Evolutionary conservation across 2,329 filamentous ascomycete species (phyloP).

Genomic region (Ophiostoma himal-ulmi): DNA sequence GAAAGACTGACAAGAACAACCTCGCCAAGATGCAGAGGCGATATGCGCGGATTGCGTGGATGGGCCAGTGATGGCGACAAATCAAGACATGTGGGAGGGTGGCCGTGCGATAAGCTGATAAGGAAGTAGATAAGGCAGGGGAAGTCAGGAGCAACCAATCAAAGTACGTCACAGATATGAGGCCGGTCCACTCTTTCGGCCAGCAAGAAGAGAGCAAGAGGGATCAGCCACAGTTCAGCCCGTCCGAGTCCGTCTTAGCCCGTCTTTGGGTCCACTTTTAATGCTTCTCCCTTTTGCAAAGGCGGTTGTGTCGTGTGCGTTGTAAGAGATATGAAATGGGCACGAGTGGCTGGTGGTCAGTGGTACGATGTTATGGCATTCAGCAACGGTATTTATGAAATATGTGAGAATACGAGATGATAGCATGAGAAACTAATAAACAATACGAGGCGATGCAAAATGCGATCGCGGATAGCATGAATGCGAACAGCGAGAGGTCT

Average conservation of each 20-base stretch:
- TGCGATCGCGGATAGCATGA: too few relatives aligned
- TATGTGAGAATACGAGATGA: too few relatives aligned
- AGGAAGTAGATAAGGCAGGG: background rate
- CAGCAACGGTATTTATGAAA: too few relatives aligned
- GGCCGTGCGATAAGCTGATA: background rate
- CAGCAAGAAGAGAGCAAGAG: background rate
- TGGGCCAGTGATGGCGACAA: constrained; percentile 21
- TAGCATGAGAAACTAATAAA: too few relatives aligned
- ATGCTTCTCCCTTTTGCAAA: background rate
- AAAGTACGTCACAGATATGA: background rate
- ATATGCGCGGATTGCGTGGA: constrained; percentile 8
- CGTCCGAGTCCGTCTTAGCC: background rate
- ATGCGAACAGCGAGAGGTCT: too few relatives aligned
- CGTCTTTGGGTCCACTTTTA: background rate
- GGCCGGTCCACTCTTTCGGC: background rate
- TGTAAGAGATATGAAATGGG: background rate
- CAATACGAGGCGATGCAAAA: too few relatives aligned
- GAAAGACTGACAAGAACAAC: background rate
- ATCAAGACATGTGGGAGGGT: constrained; percentile 21
- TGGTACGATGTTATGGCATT: too few relatives aligned
- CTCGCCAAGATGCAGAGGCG: background rate
- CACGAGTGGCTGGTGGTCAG: background rate
- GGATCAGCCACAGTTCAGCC: constrained; percentile 3
- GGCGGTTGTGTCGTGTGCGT: background rate
- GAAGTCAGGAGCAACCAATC: background rate